These are phyloP conservation scores for Kazachstania psychrophila DNA, from an alignment of 805 yeast species.

Conservation along the genomic window DNA sequence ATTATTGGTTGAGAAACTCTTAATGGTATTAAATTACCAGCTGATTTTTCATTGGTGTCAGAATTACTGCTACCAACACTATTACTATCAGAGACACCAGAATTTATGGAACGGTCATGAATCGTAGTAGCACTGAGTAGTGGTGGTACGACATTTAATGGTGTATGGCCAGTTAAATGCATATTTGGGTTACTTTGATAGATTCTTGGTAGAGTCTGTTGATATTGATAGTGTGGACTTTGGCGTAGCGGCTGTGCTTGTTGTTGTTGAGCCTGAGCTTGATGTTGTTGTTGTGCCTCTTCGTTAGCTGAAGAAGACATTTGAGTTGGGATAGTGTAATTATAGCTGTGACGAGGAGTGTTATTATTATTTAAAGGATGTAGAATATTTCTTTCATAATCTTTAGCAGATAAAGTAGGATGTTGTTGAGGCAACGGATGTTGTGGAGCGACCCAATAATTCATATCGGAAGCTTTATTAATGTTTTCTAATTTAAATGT, in stretches of 20 bases:
- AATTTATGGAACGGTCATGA: not conserved
- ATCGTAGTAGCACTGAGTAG: not conserved
- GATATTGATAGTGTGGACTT: constrained; percentile 7
- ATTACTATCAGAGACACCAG: not conserved
- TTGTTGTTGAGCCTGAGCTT: constrained; percentile 7
- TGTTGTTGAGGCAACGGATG: constrained; percentile 2
- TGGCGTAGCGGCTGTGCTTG: constrained; percentile 2
- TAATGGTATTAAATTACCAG: constrained; percentile 1
- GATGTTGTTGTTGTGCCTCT: constrained; percentile 5
- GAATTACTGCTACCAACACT: no score
- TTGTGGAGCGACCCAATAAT: constrained; percentile 2
- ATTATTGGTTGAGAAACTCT: not conserved
- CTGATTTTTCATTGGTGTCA: no score
- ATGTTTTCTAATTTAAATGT: no score
- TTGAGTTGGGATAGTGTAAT: not conserved
- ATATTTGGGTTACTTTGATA: constrained; percentile 2
- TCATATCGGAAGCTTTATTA: no score
- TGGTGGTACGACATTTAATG: constrained; percentile 1
- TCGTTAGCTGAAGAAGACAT: not conserved
- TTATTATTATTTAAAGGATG: constrained; percentile 1
- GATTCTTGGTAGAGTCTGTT: constrained; percentile 3
- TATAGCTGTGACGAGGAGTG: not conserved
- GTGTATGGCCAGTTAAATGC: not conserved
- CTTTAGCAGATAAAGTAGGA: constrained; percentile 1
- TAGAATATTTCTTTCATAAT: constrained; percentile 2